Evolutionary conservation across 495 filamentous ascomycete genomes (phyloP), one percentile per base, ranked within the genome.

Genomic region (Rusavskia elegans): DNA sequence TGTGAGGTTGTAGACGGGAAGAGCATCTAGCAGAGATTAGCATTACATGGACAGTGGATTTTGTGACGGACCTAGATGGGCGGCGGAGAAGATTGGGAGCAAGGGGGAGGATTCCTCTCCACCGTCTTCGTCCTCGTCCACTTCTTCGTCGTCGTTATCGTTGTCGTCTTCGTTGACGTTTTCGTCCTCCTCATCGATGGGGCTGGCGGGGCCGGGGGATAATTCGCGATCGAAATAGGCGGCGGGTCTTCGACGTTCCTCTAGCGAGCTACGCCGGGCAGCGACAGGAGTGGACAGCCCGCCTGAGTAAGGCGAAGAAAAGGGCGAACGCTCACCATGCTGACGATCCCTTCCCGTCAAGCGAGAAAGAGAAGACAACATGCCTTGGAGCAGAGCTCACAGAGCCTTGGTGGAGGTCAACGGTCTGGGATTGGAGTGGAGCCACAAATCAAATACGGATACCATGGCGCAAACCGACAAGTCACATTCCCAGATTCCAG

Each of bases 1-100:
- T 38, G 87, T 92, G 55, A 92, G 76, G 59, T 84, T 85, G 71
- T 95, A 95, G 50, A 95, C 81, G 1, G 90, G 89, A 5, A 97
- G 73, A 6, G 72, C 66, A 64, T 87, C 83, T 84, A 44, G 0
- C 7, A 1, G 27, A 25, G 14, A 20, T 57, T 20, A 55, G 32
- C 13, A 45, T 29, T 19, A 17, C 25, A 27, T 14, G 2, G n/a
- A 10, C 14, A 8, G 39, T 17, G 1, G 1, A 14, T 10, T 35
- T 14, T 35, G 32, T 14, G 13, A 13, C 32, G 0, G 32, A 89
- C 88, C 88, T 55, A 95, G 75, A 60, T 92, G 81, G 50, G 77
- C 75, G 20, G 84, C 78, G 37, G 85, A 87, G 67, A 93, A 94
- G 42, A 93, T 83, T 17, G 88, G 88, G 51, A 95, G 71, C 36